Conservation (phyloP, 2,329 filamentous ascomycete genomes). For the Dothiorella sarmentorum region DNA sequence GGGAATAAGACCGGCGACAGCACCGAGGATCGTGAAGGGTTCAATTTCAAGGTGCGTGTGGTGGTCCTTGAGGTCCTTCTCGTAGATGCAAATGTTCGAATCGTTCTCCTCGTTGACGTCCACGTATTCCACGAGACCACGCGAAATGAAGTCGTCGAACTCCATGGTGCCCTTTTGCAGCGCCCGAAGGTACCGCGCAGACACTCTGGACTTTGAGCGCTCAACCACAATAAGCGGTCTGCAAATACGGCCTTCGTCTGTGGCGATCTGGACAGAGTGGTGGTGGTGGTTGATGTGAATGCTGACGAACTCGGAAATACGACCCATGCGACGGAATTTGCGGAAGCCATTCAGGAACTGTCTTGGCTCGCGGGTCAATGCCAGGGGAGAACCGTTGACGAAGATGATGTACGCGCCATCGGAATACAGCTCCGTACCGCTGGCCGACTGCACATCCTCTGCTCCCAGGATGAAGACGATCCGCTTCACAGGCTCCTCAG, state of each 20-base stretch:
- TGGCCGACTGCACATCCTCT: constrained; percentile 74
- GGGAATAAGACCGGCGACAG: constrained; percentile 92
- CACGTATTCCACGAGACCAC: constrained; percentile 90
- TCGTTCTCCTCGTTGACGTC: constrained; percentile 99
- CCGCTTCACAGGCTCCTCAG: constrained; percentile 83
- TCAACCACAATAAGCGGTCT: constrained; percentile 94
- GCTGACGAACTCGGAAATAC: constrained; percentile 93
- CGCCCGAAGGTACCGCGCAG: constrained; percentile 71
- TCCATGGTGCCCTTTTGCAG: constrained; percentile 78
- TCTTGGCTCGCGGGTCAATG: constrained; percentile 80
- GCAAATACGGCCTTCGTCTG: constrained; percentile 95
- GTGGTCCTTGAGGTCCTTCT: constrained; percentile 74
- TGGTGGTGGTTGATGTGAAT: constrained; percentile 95
- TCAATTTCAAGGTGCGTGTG: constrained; percentile 97
- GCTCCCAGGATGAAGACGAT: constrained; percentile 84
- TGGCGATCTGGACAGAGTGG: constrained; percentile 88
- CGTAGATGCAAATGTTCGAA: constrained; percentile 85
- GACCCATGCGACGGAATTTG: constrained; percentile 79
- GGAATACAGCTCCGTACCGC: constrained; percentile 81
- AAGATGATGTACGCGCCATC: constrained; percentile 86
- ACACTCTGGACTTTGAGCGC: constrained; percentile 78
- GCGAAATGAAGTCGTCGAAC: constrained; percentile 90
- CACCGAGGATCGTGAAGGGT: constrained; percentile 92
- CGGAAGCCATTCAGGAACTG: constrained; percentile 82
- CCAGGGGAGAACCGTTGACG: constrained; percentile 92